phyloP scores from a whole-genome alignment of 768 basidiomycete species.

The Termitomyces eurrhizus region DNA sequence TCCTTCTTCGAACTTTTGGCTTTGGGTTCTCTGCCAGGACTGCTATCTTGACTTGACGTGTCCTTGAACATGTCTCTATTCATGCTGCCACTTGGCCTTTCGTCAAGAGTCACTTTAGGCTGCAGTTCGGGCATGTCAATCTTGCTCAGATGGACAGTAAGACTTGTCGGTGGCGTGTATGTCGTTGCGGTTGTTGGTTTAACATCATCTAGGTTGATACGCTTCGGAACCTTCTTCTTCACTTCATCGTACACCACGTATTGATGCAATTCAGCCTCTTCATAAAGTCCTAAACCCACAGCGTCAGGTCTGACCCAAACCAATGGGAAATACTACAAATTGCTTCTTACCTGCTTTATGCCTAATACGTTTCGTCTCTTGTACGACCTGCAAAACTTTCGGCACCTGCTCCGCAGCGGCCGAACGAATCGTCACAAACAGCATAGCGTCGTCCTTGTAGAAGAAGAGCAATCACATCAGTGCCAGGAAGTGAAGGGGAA shows the following conservation, averaged over 20 bases:
- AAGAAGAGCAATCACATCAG: not conserved
- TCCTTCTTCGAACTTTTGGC: slow-evolving; percentile 28
- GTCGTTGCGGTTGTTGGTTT: slow-evolving; percentile 34
- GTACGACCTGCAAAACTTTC: slow-evolving; percentile 77
- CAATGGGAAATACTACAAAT: not conserved
- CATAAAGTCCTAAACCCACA: slow-evolving; percentile 34
- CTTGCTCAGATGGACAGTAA: slow-evolving; percentile 79
- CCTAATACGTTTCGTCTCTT: slow-evolving; percentile 72
- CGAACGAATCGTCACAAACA: slow-evolving; percentile 74
- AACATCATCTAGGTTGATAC: slow-evolving; percentile 68
- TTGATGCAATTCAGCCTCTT: slow-evolving; percentile 64
- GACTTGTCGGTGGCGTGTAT: slow-evolving; percentile 65
- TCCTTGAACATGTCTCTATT: slow-evolving; percentile 3
- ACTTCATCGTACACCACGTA: slow-evolving; percentile 71
- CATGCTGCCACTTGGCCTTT: slow-evolving; percentile 16
- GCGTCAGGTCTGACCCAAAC: not conserved
- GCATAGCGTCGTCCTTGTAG: slow-evolving; percentile 69
- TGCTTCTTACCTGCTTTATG: slow-evolving; percentile 60
- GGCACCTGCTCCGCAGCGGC: slow-evolving; percentile 60
- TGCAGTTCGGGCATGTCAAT: slow-evolving; percentile 83
- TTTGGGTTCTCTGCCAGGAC: slow-evolving; percentile 18
- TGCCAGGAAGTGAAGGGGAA: not conserved
- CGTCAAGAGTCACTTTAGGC: slow-evolving; percentile 36
- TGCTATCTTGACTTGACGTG: slow-evolving; percentile 1
- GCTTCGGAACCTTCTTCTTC: slow-evolving; percentile 49